Base-by-base conservation (phyloP, 2,329 filamentous ascomycete species). In the Grosmannia serpens region DNA sequence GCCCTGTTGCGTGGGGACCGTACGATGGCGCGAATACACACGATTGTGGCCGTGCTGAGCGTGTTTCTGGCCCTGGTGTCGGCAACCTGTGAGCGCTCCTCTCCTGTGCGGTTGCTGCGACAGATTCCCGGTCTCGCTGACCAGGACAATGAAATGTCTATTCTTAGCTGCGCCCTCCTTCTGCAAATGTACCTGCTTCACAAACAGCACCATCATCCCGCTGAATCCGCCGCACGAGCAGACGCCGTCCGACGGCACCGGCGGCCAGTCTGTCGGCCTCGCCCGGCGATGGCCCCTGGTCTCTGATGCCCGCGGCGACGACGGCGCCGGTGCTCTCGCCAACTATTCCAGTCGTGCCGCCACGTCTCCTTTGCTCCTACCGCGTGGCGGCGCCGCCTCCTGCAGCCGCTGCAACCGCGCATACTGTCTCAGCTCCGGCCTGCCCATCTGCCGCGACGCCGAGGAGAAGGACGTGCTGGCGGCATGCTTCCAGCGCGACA, bases 161-260 rank as follows among this genome's bases (percentile, higher is more conserved):
- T 17, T 22, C 6, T n/a, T 20, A 85, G 82, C 79, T 35, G 78
- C 81, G 50, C 82, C 81, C 22, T 81, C 80, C 2, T 86, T 86
- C 69, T 86, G 83, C 76, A 86, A 86, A 76, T 86, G 83, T 73
- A 86, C 82, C 64, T 86, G 83, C 73, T 84, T 84, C 73, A 82
- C 81, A 65, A 86, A 86, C 73, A 84, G 80, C 75, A 86, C 82
- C 63, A 84, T 86, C 66, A 84, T 86, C 67, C 76, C 79, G 17
- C 76, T 85, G 11, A 79, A 76, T n/a, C 76, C 78, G 4, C 70
- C 75, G 60, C 65, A 70, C 56, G 63, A 68, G 61, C 57, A 64
- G 57, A 63, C 65, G 65, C 61, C 68, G 58, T 60, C 68, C 61
- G 63, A 31, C 9, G 55, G 58, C 26, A 35, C 65, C 58, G 60